A percentile compares a stretch with the other conserved stretches of the same genome.
Evolutionary conservation across 2,329 filamentous ascomycete species (phyloP).

Genomic region (Pseudogymnoascus sp.): DNA sequence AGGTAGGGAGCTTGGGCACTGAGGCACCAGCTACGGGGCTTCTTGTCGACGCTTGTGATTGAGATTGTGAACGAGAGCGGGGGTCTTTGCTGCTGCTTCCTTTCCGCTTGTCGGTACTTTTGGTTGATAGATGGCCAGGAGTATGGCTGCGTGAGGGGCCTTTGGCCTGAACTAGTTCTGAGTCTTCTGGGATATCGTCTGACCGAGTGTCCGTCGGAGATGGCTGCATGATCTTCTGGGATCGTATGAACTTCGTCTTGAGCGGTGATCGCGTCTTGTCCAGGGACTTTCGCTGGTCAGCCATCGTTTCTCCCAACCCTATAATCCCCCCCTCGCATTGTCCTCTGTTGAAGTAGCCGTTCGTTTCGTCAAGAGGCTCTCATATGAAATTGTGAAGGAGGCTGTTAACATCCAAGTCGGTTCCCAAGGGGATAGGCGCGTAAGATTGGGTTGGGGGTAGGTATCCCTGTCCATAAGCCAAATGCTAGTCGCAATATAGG

Average conservation of each 20-base stretch:
- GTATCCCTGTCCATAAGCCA: constrained; percentile 5
- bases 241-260: constrained; percentile 40
- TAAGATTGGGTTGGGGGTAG: constrained; percentile 7
- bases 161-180: constrained; percentile 29
- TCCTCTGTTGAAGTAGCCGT: constrained; percentile 9
- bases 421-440: background rate
- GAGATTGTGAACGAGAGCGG: constrained; percentile 27
- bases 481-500: background rate
- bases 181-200: constrained; percentile 30
- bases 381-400: constrained; percentile 3
- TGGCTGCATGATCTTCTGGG: constrained; percentile 42
- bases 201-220: constrained; percentile 30
- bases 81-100: constrained; percentile 24
- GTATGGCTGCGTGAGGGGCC: constrained; percentile 47
- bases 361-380: background rate
- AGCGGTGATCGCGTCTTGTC: constrained; percentile 28
- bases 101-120: constrained; percentile 35
- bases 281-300: constrained; percentile 23
- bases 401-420: constrained; percentile 3
- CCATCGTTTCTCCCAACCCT: constrained; percentile 21
- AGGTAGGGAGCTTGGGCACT: constrained; percentile 1
- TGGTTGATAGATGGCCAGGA: constrained; percentile 51
- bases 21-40: constrained; percentile 7
- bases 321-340: constrained; percentile 15
- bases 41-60: constrained; percentile 20